Evolutionary conservation across 2,329 filamentous ascomycete species (phyloP), one percentile per base, ranked within the genome.

Genomic region (Cercospora citrullina): DNA sequence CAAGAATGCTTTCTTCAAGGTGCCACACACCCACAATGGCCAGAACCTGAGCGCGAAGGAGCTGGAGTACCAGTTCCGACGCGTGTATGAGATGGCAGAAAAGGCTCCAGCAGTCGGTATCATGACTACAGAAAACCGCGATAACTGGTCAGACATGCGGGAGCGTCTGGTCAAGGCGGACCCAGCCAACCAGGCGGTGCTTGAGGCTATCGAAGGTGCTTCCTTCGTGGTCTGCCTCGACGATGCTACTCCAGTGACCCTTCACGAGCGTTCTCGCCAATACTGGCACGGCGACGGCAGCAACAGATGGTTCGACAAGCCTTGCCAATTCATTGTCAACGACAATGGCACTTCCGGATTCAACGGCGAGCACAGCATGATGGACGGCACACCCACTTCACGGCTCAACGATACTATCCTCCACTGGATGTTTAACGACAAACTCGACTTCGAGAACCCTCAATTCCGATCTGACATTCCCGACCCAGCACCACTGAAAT

Each of bases 311-410:
- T 98, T 90, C 78, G 95, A 99, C 86, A 99, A 99, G 86, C 95
- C 95, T 5, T 84, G 97, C 64, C 94, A 99, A 82, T 98, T 99
- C 83, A 96, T 99, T 79, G 80, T 99, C 83, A 97, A 97, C 81
- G 94, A 99, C 79, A 99, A 99, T 80, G 95, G 95, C 74, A 96
- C 95, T 7, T 91, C 95, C 2, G 95, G 95, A 69, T 99, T 99
- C 86, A 94, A 93, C 86, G 95, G 95, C 77, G 95, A 99, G 83
- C 95, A 99, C 86, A 96, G 92, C 76, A 98, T 99, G 95, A 99
- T 99, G 96, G 95, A 99, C 79, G 95, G 96, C 72, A 99, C 95
- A 6, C 94, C 96, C 1, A 99, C 96, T 2, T 95, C 98, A 82
- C 91, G 96, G 55, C 87, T 99, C 16, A 99, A 97, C 80, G 95